These are phyloP conservation scores for Tuber calosporum DNA, from an alignment of 495 filamentous ascomycete genomes.

Conservation along the genomic window DNA sequence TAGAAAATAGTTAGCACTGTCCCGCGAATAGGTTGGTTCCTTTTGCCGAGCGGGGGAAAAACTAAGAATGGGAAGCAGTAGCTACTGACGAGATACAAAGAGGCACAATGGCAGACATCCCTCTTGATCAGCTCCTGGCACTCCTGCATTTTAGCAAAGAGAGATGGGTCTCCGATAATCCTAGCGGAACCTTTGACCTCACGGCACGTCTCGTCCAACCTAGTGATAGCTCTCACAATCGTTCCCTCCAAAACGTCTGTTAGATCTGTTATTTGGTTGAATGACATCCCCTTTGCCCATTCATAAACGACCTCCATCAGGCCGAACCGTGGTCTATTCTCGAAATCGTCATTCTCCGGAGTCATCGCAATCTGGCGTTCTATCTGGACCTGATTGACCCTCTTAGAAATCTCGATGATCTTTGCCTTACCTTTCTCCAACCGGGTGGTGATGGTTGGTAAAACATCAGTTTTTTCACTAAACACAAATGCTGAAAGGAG, in stretches of 20 bases:
- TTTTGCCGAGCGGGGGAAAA: background rate
- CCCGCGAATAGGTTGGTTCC: slow-evolving; percentile 13
- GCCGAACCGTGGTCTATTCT: slow-evolving; percentile 75
- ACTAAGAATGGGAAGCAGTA: slow-evolving; percentile 3
- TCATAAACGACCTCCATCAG: slow-evolving; percentile 97
- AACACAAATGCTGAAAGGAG: slow-evolving; percentile 95
- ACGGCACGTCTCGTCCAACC: slow-evolving; percentile 89
- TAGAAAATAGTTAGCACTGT: slow-evolving; percentile 22
- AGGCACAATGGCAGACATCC: slow-evolving; percentile 86
- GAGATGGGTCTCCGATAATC: slow-evolving; percentile 87
- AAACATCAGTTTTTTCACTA: slow-evolving; percentile 85
- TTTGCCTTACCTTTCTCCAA: slow-evolving; percentile 77
- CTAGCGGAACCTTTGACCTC: slow-evolving; percentile 96
- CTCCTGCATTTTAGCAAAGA: slow-evolving; percentile 91
- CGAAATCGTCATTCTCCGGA: slow-evolving; percentile 83
- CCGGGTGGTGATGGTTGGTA: slow-evolving; percentile 73
- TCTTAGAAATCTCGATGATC: slow-evolving; percentile 81
- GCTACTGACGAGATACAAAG: slow-evolving; percentile 63
- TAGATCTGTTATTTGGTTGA: slow-evolving; percentile 93
- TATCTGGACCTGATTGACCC: slow-evolving; percentile 79
- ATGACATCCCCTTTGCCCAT: slow-evolving; percentile 95
- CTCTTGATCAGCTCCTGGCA: slow-evolving; percentile 96
- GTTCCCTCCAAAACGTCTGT: slow-evolving; percentile 96
- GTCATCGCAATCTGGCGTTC: slow-evolving; percentile 84
- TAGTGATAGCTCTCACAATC: slow-evolving; percentile 84